Evolutionary conservation across 805 yeast genomes (phyloP).

Genomic region (Saturnispora sekii): DNA sequence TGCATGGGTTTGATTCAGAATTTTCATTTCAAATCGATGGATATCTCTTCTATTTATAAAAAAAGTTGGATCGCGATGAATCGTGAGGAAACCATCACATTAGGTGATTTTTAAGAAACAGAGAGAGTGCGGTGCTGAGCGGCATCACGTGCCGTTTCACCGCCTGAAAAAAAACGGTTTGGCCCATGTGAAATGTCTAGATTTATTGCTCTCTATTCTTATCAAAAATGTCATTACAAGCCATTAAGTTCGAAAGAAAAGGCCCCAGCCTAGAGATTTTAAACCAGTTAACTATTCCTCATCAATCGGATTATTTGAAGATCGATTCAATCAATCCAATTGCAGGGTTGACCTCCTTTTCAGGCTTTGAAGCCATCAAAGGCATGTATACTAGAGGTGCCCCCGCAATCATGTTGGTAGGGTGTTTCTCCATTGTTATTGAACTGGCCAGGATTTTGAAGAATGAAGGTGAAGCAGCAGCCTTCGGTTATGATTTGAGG

Average conservation of each 20-base stretch:
- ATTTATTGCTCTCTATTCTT: too few relatives aligned
- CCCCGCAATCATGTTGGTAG: slow-evolving; percentile 96
- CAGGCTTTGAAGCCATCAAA: slow-evolving; percentile 77
- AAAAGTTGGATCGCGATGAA: too few relatives aligned
- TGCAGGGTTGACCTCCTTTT: slow-evolving; percentile 37
- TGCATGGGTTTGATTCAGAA: too few relatives aligned
- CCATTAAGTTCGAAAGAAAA: slow-evolving; percentile 54
- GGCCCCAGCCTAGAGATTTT: slow-evolving; percentile 44
- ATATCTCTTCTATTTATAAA: too few relatives aligned
- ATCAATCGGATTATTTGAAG: slow-evolving; percentile 56
- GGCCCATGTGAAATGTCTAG: too few relatives aligned
- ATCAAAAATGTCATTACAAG: slow-evolving; percentile 37
- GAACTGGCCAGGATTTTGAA: slow-evolving; percentile 38
- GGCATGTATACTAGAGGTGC: slow-evolving; percentile 96
- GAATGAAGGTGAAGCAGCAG: slow-evolving; percentile 7
- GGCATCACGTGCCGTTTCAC: too few relatives aligned
- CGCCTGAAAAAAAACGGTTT: too few relatives aligned
- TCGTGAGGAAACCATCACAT: too few relatives aligned
- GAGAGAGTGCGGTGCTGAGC: too few relatives aligned
- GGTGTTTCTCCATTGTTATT: slow-evolving; percentile 72
- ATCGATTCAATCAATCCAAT: slow-evolving; percentile 45
- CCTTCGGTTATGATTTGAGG: slow-evolving; percentile 20
- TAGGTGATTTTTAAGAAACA: too few relatives aligned
- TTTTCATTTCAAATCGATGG: too few relatives aligned
- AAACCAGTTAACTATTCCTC: slow-evolving; percentile 80